Conservation (phyloP, 371 early-diverging fungal genomes). For the Mortierella sp. region DNA sequence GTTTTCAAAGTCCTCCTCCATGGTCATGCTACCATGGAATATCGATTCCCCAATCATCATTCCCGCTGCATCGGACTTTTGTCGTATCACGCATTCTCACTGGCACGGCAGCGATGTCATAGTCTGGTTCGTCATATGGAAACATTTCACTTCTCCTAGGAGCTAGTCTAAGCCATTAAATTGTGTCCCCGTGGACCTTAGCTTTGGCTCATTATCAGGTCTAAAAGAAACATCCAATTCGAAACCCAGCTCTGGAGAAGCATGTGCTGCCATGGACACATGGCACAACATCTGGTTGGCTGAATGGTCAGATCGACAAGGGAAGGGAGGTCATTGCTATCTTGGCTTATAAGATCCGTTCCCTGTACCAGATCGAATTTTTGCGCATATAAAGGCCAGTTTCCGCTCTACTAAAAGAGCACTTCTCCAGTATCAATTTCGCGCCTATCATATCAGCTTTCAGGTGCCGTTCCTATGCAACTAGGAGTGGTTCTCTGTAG, state of each 20-base stretch:
- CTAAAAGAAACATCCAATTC: too few species aligned
- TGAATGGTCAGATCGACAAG: neutral
- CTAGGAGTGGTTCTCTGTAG: neutral
- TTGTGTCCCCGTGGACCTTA: neutral
- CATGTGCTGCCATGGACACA: neutral
- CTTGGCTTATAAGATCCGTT: too few species aligned
- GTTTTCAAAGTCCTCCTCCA: constrained; percentile 3
- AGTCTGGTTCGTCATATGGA: neutral
- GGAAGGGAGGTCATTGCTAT: too few species aligned
- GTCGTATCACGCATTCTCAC: neutral
- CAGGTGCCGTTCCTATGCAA: too few species aligned
- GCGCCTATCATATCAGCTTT: too few species aligned
- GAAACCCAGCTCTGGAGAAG: constrained; percentile 5
- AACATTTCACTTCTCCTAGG: neutral
- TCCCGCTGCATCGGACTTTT: constrained; percentile 10
- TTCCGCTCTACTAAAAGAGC: too few species aligned
- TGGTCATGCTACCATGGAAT: constrained; percentile 20
- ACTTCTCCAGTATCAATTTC: too few species aligned
- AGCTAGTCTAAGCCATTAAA: too few species aligned
- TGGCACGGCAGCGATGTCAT: neutral
- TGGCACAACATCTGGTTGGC: neutral
- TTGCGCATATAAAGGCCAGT: too few species aligned
- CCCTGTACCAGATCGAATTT: too few species aligned
- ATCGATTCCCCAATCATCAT: constrained; percentile 20
- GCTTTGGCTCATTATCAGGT: neutral